Conservation (phyloP, 2,329 filamentous ascomycete genomes). For the Bipolaris zeicola region DNA sequence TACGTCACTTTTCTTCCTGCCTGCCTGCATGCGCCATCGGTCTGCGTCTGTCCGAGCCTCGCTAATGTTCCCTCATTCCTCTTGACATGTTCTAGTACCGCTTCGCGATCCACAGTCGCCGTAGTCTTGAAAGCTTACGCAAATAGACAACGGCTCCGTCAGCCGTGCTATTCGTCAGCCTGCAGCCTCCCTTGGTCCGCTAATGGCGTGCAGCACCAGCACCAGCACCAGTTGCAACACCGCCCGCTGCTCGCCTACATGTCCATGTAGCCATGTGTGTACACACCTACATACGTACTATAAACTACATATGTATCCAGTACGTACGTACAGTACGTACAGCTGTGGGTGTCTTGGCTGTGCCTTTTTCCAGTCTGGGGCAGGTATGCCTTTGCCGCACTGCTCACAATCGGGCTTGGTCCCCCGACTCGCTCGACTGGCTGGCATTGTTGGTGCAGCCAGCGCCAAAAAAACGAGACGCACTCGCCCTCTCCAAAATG, state of each 20-base stretch:
- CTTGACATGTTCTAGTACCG: constrained; percentile 18
- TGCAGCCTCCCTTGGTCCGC: constrained; percentile 3
- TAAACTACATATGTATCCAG: background rate
- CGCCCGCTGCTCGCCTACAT: background rate
- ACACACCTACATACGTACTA: background rate
- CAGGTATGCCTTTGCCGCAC: constrained; percentile 10
- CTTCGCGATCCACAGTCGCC: constrained; percentile 13
- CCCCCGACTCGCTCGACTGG: background rate
- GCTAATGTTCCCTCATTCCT: constrained; percentile 14
- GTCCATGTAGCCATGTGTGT: background rate
- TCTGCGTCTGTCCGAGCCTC: constrained; percentile 1
- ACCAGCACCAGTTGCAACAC: background rate
- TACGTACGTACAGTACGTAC: too few species aligned
- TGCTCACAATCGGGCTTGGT: constrained; percentile 1
- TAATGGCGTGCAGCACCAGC: background rate
- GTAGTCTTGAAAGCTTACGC: constrained; percentile 18
- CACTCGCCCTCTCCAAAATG: background rate
- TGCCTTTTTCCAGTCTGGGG: background rate
- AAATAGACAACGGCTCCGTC: constrained; percentile 9
- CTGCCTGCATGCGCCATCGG: constrained; percentile 8
- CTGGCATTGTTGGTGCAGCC: background rate
- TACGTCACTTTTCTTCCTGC: constrained; percentile 17
- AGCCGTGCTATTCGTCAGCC: constrained; percentile 17
- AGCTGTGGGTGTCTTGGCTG: background rate
- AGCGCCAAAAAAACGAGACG: background rate